phyloP scores from a whole-genome alignment of 352 stramenopile species.

The Thalassiosira livingstoniorum region DNA sequence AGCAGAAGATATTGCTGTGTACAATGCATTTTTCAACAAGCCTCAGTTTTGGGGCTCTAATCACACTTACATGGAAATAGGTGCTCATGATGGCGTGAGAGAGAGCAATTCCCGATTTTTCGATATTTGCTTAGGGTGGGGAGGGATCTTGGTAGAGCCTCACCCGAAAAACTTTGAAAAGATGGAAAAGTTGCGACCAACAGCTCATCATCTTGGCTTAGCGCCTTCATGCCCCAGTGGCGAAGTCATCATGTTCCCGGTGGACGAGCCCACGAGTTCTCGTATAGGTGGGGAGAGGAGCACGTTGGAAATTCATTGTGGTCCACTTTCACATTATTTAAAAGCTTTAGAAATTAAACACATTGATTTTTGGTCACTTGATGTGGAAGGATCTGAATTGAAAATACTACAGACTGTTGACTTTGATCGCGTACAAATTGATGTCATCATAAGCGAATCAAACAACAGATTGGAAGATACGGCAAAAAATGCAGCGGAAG shows the following conservation, averaged over 20 bases:
- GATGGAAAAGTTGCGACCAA: neutral
- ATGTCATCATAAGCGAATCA: conserved; percentile 36
- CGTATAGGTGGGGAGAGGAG: neutral
- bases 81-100: conserved; percentile 21
- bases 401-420: conserved; percentile 38
- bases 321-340: conserved; percentile 26
- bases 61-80: conserved; percentile 29
- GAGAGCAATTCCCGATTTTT: conserved; percentile 43
- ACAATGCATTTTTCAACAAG: neutral
- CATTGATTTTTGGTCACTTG: conserved; percentile 39
- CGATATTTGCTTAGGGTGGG: conserved; percentile 37
- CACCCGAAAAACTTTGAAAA: conserved; percentile 18
- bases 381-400: conserved; percentile 41
- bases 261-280: conserved; percentile 1
- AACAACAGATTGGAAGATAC: conserved; percentile 20
- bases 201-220: conserved; percentile 23
- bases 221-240: conserved; percentile 17
- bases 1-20: neutral
- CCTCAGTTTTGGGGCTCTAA: neutral
- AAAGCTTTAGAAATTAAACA: conserved; percentile 23
- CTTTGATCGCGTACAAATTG: conserved; percentile 35
- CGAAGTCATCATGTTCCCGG: conserved; percentile 4
- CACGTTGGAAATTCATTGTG: conserved; percentile 32
- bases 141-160: conserved; percentile 27
- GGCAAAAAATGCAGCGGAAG: neutral